phyloP scores from a whole-genome alignment of 345 rosid genomes.

The Barbarea vulgaris region DNA sequence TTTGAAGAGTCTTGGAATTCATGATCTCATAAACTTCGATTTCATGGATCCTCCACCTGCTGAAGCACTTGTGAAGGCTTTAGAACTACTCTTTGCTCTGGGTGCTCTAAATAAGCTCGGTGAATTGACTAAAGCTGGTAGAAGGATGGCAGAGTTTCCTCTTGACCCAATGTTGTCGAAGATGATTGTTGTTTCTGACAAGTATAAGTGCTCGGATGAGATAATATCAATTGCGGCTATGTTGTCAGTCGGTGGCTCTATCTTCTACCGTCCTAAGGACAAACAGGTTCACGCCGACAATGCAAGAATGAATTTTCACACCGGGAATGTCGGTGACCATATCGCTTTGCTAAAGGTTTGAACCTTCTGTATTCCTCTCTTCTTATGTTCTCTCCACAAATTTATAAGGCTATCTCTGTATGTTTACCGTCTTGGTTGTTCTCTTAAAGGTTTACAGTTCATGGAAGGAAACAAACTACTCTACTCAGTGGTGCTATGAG shows the following conservation, averaged over 20 bases:
- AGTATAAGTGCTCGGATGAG: conserved; percentile 90
- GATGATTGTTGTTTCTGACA: conserved; percentile 92
- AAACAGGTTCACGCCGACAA: conserved; percentile 98
- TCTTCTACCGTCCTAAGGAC: conserved; percentile 96
- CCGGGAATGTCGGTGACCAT: conserved; percentile 93
- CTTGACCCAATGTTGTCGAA: conserved; percentile 93
- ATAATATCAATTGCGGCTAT: conserved; percentile 84
- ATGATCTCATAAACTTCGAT: conserved; percentile 86
- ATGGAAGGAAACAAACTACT: conserved; percentile 95
- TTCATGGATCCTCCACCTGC: conserved; percentile 99
- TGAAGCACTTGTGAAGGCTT: conserved; percentile 88
- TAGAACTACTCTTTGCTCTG: conserved; percentile 82
- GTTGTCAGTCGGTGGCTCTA: conserved; percentile 93
- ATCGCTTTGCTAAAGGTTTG: conserved; percentile 88
- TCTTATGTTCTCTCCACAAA: neutral
- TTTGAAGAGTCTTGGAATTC: conserved; percentile 97
- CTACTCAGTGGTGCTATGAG: conserved; percentile 98
- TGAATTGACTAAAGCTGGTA: conserved; percentile 91
- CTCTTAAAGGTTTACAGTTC: conserved; percentile 74
- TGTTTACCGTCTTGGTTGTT: conserved; percentile 30
- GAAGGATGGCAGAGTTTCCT: conserved; percentile 97
- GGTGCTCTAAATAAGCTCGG: conserved; percentile 92
- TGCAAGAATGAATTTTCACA: conserved; percentile 92
- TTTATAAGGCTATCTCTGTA: neutral
- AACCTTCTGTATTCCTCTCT: conserved; percentile 6